Base-by-base conservation (phyloP, 2,329 filamentous ascomycete genomes). In the Colletotrichum graminicola region DNA sequence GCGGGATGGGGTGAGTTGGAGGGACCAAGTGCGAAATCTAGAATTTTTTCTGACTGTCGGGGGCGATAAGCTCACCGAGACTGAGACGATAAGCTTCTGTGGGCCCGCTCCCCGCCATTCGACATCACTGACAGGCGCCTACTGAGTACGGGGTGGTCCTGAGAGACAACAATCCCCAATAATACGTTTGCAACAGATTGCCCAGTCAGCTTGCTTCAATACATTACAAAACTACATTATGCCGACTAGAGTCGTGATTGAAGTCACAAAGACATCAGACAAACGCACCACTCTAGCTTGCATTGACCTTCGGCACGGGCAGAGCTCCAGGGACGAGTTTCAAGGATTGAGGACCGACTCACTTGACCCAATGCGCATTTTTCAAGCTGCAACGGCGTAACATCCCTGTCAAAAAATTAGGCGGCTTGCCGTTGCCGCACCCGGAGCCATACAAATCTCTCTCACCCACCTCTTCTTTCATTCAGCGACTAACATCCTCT, bases 31-130 rank as follows among this genome's bases (percentile, higher is more conserved):
- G 71, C 66, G 49, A 39, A 45, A 39, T 69, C 71, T 66, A 71
- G 72, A 75, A 68, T 74, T 75, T 75, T 75, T 74, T 73, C 59
- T 65, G 65, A 52, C 55, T 51, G 32, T 43, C 57, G 60, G 51
- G 32, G 43, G 62, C 72, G 74, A 75, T 75, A 75, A 75, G 73
- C 66, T 68, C 71, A 67, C 54, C 61, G 23, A 55, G 62, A 39
- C 54, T 26, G 49, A 29, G 16, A 34, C 72, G 72, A 74, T 74
- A 74, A 74, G 72, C 39, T 57, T 62, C 32, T 34, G 67, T 73
- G 68, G 68, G 65, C 34, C 60, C 54, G 10, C 32, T 36, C 69
- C 65, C 68, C 65, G 54, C 68, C 59, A 71, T 68, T 34, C 29
- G 47, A 54, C 59, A 56, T 71, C 51, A 67, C n/a, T 54, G 10